Base-by-base conservation (phyloP, 2,329 filamentous ascomycete genomes). In the Aureobasidium pullulans region DNA sequence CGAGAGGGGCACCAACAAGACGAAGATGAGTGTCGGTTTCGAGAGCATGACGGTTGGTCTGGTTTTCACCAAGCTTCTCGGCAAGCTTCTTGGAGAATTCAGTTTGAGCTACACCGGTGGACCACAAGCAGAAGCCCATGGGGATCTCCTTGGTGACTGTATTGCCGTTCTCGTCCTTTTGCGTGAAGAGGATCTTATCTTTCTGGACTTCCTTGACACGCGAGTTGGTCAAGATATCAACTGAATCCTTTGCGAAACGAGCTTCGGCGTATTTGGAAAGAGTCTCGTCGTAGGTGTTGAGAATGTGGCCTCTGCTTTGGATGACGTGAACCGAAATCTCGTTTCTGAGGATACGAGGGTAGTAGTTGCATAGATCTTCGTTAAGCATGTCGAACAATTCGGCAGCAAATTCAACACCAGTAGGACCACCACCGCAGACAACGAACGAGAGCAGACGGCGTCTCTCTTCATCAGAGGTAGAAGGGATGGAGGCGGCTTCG, bases 321-420 rank as follows among this genome's bases (percentile, higher is more conserved):
- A 99, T 96, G 48, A 99, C 81, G 70, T 99, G 95, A 1, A 99
- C 93, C 0, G 94, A 97, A 50, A 99, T 96, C 72, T 99, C 91
- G 70, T 97, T 97, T 62, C 94, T 85, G n/a, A 99, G 76, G 32
- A 99, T 84, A 63, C 86, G 86, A 2, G 94, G 94, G 73, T 96
- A 99, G 66, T 88, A 84, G 56, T 81, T 79, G 44, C 86, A 86
- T 44, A 99, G 75, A 70, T 99, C 94, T 72, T 99, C 95, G 69
- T 99, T 99, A 15, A 99, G 80, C 72, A 99, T 86, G 73, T 99
- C 94, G 71, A 89, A 97, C 6, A 99, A 81, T 71, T 99, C 94
- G 6, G 94, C 94, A 1, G 95, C 95, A 68, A 99, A 99, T 72
- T 99, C 94, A 37, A 99, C 94, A 62, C 94, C 94, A 0, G 94